These are phyloP conservation scores for Petrea volubilis DNA, from an alignment of 257 asterid genomes.

Conservation along the genomic window DNA sequence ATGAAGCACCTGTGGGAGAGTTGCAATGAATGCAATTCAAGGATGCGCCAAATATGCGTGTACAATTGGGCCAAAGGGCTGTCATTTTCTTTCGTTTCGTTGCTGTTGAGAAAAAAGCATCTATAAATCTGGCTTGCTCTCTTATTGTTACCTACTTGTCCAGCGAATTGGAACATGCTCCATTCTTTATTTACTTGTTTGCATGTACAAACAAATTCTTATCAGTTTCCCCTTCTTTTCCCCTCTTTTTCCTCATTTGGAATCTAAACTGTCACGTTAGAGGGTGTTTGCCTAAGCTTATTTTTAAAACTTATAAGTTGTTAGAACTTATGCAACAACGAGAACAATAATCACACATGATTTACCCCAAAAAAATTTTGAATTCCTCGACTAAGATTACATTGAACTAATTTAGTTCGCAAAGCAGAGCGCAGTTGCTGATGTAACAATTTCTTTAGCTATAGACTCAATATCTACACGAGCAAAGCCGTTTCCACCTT, in stretches of 20 bases:
- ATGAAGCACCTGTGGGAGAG: conserved; percentile 98
- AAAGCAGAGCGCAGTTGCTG: too few species aligned
- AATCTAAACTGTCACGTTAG: too few species aligned
- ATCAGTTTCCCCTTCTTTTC: too few species aligned
- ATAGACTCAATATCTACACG: conserved; percentile 8
- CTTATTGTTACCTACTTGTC: neutral
- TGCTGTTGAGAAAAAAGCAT: neutral
- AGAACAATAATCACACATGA: too few species aligned
- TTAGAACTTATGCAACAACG: too few species aligned
- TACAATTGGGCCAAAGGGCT: neutral
- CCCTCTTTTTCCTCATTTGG: too few species aligned
- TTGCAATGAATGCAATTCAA: conserved; percentile 45
- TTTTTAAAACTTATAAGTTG: too few species aligned
- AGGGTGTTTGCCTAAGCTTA: too few species aligned
- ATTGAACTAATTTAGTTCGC: too few species aligned
- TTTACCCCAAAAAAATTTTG: too few species aligned
- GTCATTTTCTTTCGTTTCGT: neutral
- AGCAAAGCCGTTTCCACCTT: neutral
- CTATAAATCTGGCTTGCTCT: neutral
- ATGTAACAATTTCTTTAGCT: neutral
- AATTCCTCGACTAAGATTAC: too few species aligned
- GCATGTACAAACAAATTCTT: neutral
- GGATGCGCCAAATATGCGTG: conserved; percentile 3
- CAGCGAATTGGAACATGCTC: too few species aligned
- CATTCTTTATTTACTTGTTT: neutral